Conservation (phyloP, 805 yeast species). For the Starmerella floricola region DNA sequence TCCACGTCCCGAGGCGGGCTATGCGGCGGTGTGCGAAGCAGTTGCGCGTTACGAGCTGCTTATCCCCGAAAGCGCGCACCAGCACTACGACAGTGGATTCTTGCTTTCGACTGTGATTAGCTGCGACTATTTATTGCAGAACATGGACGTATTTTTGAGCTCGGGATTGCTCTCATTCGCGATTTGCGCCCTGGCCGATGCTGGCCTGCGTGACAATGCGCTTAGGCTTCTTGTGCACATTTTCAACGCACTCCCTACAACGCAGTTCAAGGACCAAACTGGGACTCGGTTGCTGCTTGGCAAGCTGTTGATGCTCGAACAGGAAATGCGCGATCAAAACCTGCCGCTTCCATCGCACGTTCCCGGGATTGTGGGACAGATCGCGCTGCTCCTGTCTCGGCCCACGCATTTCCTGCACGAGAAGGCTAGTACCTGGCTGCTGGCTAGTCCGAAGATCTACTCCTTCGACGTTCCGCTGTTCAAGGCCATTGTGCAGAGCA, state of each 20-base stretch:
- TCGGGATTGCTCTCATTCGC: slow-evolving; percentile 25
- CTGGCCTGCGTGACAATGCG: slow-evolving; percentile 4
- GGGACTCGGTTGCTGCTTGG: slow-evolving; percentile 18
- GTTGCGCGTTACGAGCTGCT: neutral
- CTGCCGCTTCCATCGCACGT: slow-evolving; percentile 29
- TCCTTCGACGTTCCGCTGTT: slow-evolving; percentile 37
- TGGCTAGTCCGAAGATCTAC: slow-evolving; percentile 40
- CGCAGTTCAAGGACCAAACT: slow-evolving; percentile 19
- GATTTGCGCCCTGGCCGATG: slow-evolving; percentile 6
- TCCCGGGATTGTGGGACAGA: slow-evolving; percentile 43
- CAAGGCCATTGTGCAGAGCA: slow-evolving; percentile 16
- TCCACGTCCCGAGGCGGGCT: neutral
- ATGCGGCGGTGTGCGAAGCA: neutral
- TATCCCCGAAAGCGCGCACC: neutral
- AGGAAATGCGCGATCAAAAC: neutral
- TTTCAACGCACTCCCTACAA: slow-evolving; percentile 9
- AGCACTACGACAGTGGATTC: slow-evolving; percentile 53
- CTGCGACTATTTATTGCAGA: slow-evolving; percentile 18
- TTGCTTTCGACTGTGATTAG: slow-evolving; percentile 38
- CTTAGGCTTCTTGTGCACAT: slow-evolving; percentile 4
- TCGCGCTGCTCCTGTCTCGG: slow-evolving; percentile 46
- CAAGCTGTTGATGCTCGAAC: slow-evolving; percentile 12
- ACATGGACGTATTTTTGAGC: slow-evolving; percentile 33
- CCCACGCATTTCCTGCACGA: slow-evolving; percentile 72
- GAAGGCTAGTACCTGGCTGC: slow-evolving; percentile 51